These are phyloP conservation scores for Thymus quinquecostatus DNA, from an alignment of 257 asterid species.

Conservation along the genomic window DNA sequence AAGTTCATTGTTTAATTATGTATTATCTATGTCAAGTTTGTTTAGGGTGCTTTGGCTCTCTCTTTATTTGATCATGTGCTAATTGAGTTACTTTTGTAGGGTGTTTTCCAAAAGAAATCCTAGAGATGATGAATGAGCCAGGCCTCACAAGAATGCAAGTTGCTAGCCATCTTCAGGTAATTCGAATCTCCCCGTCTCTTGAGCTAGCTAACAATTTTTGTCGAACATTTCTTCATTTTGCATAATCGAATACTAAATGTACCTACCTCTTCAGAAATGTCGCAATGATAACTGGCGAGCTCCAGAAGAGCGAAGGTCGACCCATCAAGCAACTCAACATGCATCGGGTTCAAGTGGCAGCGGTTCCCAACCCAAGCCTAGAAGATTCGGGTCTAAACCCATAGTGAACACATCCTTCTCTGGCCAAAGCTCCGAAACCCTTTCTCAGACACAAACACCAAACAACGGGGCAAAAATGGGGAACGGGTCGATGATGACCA, in stretches of 20 bases:
- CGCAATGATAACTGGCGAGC: constrained; percentile 54
- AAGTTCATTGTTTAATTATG: too few species aligned
- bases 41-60: too few species aligned
- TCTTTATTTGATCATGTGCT: neutral
- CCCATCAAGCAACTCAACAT: neutral
- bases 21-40: neutral
- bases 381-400: constrained; percentile 56
- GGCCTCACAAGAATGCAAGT: constrained; percentile 64
- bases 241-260: too few species aligned
- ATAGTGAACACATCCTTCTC: neutral
- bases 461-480: neutral
- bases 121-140: constrained; percentile 50
- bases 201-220: too few species aligned
- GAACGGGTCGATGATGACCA: neutral
- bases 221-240: neutral
- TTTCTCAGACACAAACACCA: neutral
- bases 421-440: constrained; percentile 19
- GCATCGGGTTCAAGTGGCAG: neutral
- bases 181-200: neutral
- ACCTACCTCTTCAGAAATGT: constrained; percentile 37
- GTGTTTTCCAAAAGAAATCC: constrained; percentile 53
- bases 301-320: constrained; percentile 32
- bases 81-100: constrained; percentile 27
- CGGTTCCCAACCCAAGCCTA: constrained; percentile 25
- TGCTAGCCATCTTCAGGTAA: constrained; percentile 61